Evolutionary conservation across 108 stramenopile genomes (phyloP), one percentile per base, ranked within the genome.

Genomic region (Cyclotella kingstonii): DNA sequence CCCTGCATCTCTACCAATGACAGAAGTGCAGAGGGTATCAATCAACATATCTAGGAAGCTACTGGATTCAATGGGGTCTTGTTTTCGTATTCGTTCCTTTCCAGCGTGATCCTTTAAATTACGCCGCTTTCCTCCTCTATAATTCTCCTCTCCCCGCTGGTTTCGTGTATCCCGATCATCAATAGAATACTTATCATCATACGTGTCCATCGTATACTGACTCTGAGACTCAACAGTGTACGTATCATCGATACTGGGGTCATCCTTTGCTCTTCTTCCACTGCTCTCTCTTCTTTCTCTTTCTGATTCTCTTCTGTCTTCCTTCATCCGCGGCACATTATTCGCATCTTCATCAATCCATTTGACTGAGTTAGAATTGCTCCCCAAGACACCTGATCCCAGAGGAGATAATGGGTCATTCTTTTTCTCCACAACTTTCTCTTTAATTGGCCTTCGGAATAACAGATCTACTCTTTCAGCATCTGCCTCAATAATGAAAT

Each of bases 401-500:
- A 29, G 33, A 2, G 74, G 57, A 22, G 65, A 66, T 14, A 52
- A 14, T 0, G 52, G 25, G 26, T 27, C 42, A 14, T 17, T 14
- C 51, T 25, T n/a, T 7, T 47, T 56, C 11, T 63, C 35, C 11
- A 31, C 59, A 22, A 34, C 30, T 29, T 70, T 68, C 18, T 85
- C 84, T 63, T 87, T 89, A 15, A 68, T 54, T 5, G 90, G 90
- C 23, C 90, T 65, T 0, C 90, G 87, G 63, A 92, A 92, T 56
- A 92, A 66, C 60, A 92, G 73, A 59, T 84, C 79, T 25, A 92
- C 90, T 45, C 77, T 42, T 41, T 92, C 90, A 4, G 85, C 83
- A 66, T 92, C 90, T 5, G 90, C 90, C 57, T 85, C 87, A 73
- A 92, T 92, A 45, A 92, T 92, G 54, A 88, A 87, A 38, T 92